These are phyloP conservation scores for Pelargonium nanum DNA, from an alignment of 345 rosid genomes.

Conservation along the genomic window DNA sequence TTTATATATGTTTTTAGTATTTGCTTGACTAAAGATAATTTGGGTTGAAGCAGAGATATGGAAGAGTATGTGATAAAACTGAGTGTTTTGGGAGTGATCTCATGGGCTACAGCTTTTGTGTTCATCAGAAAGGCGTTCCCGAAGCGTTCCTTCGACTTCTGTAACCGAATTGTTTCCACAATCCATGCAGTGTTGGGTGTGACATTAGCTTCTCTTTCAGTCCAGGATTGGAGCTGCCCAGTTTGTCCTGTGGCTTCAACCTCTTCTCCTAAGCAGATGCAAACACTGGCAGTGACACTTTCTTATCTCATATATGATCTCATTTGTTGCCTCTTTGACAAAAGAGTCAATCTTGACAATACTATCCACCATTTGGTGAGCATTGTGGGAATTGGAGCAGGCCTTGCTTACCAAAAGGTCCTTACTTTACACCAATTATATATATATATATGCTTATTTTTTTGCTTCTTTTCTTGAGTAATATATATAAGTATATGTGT, in stretches of 20 bases:
- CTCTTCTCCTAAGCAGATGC: slow-evolving; percentile 48
- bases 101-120: slow-evolving; percentile 48
- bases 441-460: too few species aligned
- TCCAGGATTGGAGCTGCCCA: slow-evolving; percentile 68
- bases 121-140: slow-evolving; percentile 31
- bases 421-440: too few species aligned
- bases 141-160: slow-evolving; percentile 52
- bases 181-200: slow-evolving; percentile 58
- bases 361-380: slow-evolving; percentile 69
- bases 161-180: slow-evolving; percentile 66
- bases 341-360: slow-evolving; percentile 39
- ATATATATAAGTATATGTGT: too few species aligned
- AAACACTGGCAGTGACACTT: slow-evolving; percentile 35
- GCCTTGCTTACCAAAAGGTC: slow-evolving; percentile 55
- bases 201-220: slow-evolving; percentile 46
- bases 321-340: slow-evolving; percentile 44
- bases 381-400: slow-evolving; percentile 61
- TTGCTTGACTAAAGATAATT: too few species aligned
- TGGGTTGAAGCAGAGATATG: slow-evolving; percentile 18
- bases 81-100: slow-evolving; percentile 32
- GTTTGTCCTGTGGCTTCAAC: slow-evolving; percentile 51
- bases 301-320: slow-evolving; percentile 70
- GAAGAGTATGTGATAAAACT: slow-evolving; percentile 28
- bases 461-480: too few species aligned
- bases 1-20: too few species aligned